phyloP scores from a whole-genome alignment of 2,329 filamentous ascomycete genomes.

The Botrytis hyacinthi region DNA sequence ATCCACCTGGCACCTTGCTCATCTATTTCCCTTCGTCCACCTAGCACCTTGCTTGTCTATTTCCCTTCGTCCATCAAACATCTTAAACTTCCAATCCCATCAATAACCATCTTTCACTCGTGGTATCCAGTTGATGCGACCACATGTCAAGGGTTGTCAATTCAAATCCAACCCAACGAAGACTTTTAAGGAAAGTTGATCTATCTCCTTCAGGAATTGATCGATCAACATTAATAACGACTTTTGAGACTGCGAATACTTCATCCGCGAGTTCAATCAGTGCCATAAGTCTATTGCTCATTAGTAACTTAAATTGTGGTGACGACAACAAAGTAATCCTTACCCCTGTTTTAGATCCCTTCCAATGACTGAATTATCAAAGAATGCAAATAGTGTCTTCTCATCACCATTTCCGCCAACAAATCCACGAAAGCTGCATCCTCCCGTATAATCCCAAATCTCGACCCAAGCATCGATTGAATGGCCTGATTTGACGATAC shows the following conservation, averaged over 20 bases:
- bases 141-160: constrained; percentile 77
- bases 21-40: not conserved
- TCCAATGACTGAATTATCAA: constrained; percentile 69
- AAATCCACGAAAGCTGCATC: constrained; percentile 83
- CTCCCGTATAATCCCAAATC: constrained; percentile 70
- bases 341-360: constrained; percentile 86
- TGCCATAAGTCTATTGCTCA: constrained; percentile 67
- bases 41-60: constrained; percentile 7
- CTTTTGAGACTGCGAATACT: constrained; percentile 71
- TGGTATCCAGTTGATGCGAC: constrained; percentile 60
- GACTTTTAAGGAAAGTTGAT: constrained; percentile 70
- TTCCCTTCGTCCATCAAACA: not conserved
- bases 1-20: constrained; percentile 11
- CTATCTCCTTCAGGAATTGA: constrained; percentile 59
- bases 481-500: constrained; percentile 28
- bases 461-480: constrained; percentile 39
- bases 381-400: constrained; percentile 83
- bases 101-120: constrained; percentile 80
- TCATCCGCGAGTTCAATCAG: constrained; percentile 83
- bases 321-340: constrained; percentile 37
- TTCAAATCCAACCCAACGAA: constrained; percentile 92
- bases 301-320: constrained; percentile 35
- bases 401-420: constrained; percentile 67
- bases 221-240: constrained; percentile 81
- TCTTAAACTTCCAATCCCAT: constrained; percentile 79